These are phyloP conservation scores for Chamaecyparis obtusa DNA, from an alignment of 75 land plant species.

Conservation along the genomic window DNA sequence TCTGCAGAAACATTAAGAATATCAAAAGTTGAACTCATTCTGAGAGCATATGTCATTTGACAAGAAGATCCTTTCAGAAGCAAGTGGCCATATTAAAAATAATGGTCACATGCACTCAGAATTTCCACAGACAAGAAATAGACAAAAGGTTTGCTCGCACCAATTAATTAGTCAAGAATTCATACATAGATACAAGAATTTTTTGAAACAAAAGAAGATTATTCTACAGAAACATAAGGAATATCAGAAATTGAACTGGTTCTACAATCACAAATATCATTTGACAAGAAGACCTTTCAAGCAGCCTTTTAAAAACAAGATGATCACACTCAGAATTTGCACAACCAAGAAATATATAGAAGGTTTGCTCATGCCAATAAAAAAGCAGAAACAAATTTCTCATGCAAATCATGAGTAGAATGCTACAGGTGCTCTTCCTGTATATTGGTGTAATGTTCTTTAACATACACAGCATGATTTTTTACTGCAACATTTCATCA, in stretches of 20 bases:
- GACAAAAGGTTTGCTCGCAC: neutral
- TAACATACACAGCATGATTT: neutral
- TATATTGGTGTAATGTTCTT: neutral
- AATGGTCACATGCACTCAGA: neutral
- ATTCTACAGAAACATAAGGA: neutral
- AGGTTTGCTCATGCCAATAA: neutral
- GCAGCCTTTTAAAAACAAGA: neutral
- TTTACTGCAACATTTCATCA: neutral
- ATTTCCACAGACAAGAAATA: neutral
- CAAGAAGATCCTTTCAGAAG: neutral
- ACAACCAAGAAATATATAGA: neutral
- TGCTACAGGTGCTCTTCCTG: neutral
- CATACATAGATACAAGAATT: neutral
- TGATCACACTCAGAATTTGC: neutral
- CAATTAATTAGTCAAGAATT: neutral
- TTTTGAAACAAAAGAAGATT: neutral
- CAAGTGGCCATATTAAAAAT: neutral
- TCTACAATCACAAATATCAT: neutral
- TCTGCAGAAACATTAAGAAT: neutral
- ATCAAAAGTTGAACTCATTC: neutral
- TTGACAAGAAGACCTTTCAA: neutral
- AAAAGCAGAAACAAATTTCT: neutral
- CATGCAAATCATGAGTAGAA: neutral
- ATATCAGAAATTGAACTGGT: neutral
- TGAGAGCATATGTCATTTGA: neutral